Evolutionary conservation across 176 grass and related monocot genomes (phyloP), one percentile per base, ranked within the genome.

Genomic region (Raddia distichophylla): DNA sequence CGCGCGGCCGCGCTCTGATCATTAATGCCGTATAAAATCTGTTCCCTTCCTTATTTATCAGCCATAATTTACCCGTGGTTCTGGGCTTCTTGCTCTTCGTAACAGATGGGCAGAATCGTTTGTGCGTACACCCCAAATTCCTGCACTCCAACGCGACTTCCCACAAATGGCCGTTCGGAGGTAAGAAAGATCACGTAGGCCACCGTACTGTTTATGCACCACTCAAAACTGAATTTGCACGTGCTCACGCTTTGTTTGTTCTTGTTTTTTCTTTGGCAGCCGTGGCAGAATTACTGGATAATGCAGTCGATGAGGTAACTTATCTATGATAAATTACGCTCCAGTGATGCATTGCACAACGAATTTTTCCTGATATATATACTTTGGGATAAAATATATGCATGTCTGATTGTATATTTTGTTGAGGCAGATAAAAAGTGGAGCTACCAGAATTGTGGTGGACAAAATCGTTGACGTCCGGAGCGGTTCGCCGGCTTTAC

Each of bases 91-190:
- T 16, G 27, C 33, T 78, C 56, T 18, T 40, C 4, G 0, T 57
- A 17, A 20, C 69, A 90, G 91, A 66, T 88, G 68, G 68, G 63
- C 73, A 71, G 51, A 93, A 86, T 40, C 85, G 85, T 34, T 79
- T 93, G 83, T 78, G 88, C 6, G 67, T 93, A 8, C 88, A 93
- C 57, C 88, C 91, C 1, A 85, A 93, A 60, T 90, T 93, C 74
- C 91, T 93, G 22, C 91, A 93, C 81, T 93, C 88, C 16, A 93
- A 93, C 3, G 91, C 88, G 1, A 93, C 88, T 64, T 93, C 91
- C 27, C 91, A 93, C 8, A 90, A 93, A 71, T 93, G 91, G 91
- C 85, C 88, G 0, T 93, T 93, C 62, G 91, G 91, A 80, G 91
- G 91, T 90, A 65, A 43, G 61, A 2, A 40, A 48, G 15, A n/a